phyloP scores from a whole-genome alignment of 192 early-diverging fungal genomes.

The Haplosporangium gracile region DNA sequence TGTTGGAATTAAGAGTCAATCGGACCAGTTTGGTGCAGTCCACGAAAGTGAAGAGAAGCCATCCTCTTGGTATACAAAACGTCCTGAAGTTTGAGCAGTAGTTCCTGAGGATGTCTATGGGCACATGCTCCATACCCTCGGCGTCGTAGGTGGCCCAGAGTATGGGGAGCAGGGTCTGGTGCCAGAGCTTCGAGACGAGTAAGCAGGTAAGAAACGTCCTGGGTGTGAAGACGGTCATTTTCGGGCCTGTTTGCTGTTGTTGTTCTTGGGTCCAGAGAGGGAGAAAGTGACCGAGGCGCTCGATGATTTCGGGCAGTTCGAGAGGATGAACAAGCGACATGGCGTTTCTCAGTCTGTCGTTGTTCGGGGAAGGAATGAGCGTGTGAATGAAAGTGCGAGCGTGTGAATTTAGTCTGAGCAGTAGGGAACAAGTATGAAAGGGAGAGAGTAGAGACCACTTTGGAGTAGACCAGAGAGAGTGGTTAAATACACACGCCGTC shows the following conservation, averaged over 20 bases:
- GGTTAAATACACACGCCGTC: too few species aligned
- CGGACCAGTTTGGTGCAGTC: not conserved
- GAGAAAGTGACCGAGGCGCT: not conserved
- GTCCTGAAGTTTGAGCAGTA: not conserved
- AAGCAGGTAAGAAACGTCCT: not conserved
- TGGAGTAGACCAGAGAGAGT: too few species aligned
- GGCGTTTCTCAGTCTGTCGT: too few species aligned
- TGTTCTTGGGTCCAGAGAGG: not conserved
- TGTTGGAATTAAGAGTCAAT: not conserved
- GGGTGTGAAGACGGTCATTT: not conserved
- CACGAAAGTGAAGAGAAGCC: not conserved
- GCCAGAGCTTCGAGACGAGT: not conserved
- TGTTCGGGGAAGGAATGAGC: too few species aligned
- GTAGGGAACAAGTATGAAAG: too few species aligned
- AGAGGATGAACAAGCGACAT: not conserved
- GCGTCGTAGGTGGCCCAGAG: not conserved
- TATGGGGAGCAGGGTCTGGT: not conserved
- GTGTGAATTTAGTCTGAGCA: too few species aligned
- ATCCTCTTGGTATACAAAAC: not conserved
- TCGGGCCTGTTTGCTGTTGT: not conserved
- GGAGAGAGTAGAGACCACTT: too few species aligned
- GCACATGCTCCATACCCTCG: not conserved
- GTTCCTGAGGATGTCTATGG: not conserved
- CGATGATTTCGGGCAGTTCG: not conserved
- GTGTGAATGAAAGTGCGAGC: too few species aligned